These are phyloP conservation scores for Penicillium sp. DNA, from an alignment of 2,329 filamentous ascomycete genomes.

Conservation along the genomic window DNA sequence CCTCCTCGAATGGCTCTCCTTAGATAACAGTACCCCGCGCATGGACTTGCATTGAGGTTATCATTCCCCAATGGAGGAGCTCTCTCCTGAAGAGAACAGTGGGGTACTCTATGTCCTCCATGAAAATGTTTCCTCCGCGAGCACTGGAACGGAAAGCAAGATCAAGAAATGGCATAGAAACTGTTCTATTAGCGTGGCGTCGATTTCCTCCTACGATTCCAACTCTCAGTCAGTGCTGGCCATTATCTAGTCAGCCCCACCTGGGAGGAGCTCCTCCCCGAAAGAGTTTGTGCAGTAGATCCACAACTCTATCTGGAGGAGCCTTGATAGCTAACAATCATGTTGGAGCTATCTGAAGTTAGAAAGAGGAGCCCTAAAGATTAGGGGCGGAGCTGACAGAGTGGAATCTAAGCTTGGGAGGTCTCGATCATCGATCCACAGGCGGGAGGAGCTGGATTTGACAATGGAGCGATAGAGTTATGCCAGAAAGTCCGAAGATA, in stretches of 20 bases:
- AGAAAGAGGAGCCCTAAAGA: neutral
- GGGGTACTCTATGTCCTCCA: too few species aligned
- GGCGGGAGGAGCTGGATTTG: too few species aligned
- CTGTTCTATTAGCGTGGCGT: too few species aligned
- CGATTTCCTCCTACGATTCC: too few species aligned
- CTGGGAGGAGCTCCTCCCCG: constrained; percentile 3
- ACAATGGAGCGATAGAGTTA: too few species aligned
- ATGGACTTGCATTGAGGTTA: neutral
- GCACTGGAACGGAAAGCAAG: too few species aligned
- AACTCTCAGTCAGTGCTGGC: neutral
- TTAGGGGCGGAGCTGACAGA: neutral
- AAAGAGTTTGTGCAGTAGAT: neutral
- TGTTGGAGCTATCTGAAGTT: neutral
- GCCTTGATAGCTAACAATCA: neutral
- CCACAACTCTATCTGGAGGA: too few species aligned
- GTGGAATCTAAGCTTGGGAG: neutral
- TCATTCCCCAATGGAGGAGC: neutral
- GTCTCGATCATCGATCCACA: too few species aligned
- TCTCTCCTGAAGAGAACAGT: neutral
- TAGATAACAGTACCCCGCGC: neutral
- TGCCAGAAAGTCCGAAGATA: neutral
- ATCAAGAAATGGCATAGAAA: too few species aligned
- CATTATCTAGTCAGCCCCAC: neutral
- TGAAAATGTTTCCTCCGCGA: too few species aligned
- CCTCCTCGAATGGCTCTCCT: neutral